phyloP scores from a whole-genome alignment of 2,329 filamentous ascomycete species.

The Chaetoscypha palmicola region DNA sequence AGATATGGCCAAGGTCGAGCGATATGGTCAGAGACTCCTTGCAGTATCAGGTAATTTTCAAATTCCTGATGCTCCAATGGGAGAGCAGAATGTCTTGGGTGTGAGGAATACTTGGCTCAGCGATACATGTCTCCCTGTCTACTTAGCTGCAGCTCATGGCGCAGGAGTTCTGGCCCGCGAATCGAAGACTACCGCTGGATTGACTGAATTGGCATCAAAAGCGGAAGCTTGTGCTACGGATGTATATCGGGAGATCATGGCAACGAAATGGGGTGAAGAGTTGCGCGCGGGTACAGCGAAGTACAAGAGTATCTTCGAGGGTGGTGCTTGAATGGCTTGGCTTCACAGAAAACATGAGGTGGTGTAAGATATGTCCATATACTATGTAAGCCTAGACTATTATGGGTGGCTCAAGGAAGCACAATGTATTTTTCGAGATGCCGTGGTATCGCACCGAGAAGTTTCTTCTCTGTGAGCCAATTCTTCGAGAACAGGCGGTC shows the following conservation, averaged over 20 bases:
- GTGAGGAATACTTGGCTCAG: background rate
- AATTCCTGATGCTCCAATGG: background rate
- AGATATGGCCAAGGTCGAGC: constrained; percentile 35
- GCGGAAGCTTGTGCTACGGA: background rate
- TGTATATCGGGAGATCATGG: background rate
- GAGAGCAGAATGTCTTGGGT: background rate
- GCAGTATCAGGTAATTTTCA: constrained; percentile 1
- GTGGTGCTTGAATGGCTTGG: background rate
- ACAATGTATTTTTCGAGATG: constrained; percentile 92
- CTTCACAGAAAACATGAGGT: no score
- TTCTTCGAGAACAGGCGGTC: constrained; percentile 86
- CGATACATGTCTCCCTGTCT: constrained; percentile 30
- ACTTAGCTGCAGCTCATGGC: constrained; percentile 13
- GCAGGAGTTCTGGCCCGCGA: background rate
- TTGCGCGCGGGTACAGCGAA: background rate
- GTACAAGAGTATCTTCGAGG: background rate
- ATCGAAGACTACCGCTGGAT: background rate
- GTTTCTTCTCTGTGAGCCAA: constrained; percentile 82
- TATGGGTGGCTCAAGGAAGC: constrained; percentile 51
- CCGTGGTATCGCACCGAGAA: constrained; percentile 74
- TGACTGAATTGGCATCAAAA: background rate
- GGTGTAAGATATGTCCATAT: constrained; percentile 5
- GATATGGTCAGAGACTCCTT: constrained; percentile 31
- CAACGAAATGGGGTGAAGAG: background rate
- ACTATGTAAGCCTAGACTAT: constrained; percentile 25